Conservation (phyloP, 768 basidiomycete genomes). For the Russula sp. region DNA sequence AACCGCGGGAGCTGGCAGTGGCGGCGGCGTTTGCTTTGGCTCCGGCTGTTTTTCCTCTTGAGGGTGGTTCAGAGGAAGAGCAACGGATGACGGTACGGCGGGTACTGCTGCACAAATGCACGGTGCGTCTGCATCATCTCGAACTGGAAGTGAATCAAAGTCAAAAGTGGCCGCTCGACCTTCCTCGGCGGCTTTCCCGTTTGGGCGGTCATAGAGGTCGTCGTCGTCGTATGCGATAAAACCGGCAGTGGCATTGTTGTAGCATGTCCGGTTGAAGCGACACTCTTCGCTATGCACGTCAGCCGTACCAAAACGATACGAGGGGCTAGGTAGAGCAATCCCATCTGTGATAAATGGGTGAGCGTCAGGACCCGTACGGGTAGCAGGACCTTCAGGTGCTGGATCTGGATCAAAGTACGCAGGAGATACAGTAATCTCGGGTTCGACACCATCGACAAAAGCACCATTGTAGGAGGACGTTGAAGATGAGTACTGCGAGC, state of each 20-base stretch:
- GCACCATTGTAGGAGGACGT: slow-evolving; percentile 21
- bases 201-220: slow-evolving; percentile 24
- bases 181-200: slow-evolving; percentile 21
- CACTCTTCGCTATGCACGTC: slow-evolving; percentile 26
- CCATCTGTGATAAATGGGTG: slow-evolving; percentile 30
- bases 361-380: slow-evolving; percentile 40
- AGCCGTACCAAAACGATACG: slow-evolving; percentile 26
- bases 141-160: slow-evolving; percentile 39
- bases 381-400: slow-evolving; percentile 46
- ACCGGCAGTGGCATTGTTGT: slow-evolving; percentile 33
- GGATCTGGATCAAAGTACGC: slow-evolving; percentile 47
- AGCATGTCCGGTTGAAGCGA: slow-evolving; percentile 29
- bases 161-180: slow-evolving; percentile 35
- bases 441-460: slow-evolving; percentile 16
- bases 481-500: slow-evolving; percentile 20
- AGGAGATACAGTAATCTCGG: slow-evolving; percentile 39
- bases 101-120: slow-evolving; percentile 26
- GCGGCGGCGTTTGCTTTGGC: not conserved
- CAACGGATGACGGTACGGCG: slow-evolving; percentile 29
- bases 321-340: slow-evolving; percentile 16
- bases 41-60: slow-evolving; percentile 17
- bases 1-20: not conserved
- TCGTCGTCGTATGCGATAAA: slow-evolving; percentile 38
- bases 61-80: slow-evolving; percentile 24
- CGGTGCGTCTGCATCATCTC: slow-evolving; percentile 27